A percentile compares a stretch with the other conserved stretches of the same genome.
Conservation (phyloP, 805 yeast species). For the Ogataea pini region DNA sequence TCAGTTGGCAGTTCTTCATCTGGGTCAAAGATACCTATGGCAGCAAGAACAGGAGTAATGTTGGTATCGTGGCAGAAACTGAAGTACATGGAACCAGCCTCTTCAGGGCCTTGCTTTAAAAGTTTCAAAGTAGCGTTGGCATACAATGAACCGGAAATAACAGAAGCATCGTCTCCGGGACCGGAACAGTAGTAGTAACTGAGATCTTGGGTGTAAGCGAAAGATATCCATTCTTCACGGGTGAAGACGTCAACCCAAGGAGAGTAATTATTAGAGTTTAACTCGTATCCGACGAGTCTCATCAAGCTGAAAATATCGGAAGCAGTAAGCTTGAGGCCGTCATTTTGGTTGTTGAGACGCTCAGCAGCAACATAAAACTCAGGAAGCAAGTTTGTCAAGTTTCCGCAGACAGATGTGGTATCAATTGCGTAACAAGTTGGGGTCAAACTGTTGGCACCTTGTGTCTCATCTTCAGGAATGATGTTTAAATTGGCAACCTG, state of each 20-base stretch:
- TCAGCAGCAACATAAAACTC: slow-evolving; percentile 48
- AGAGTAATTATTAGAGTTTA: slow-evolving; percentile 65
- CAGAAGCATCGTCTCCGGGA: slow-evolving; percentile 57
- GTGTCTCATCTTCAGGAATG: slow-evolving; percentile 44
- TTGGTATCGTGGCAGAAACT: slow-evolving; percentile 54
- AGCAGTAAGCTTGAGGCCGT: slow-evolving; percentile 49
- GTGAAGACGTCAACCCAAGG: slow-evolving; percentile 66
- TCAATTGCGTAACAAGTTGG: slow-evolving; percentile 31
- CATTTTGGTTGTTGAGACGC: slow-evolving; percentile 53
- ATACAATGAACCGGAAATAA: slow-evolving; percentile 57
- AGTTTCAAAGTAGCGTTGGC: slow-evolving; percentile 42
- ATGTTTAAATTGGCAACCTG: slow-evolving; percentile 39
- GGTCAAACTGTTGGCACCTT: slow-evolving; percentile 59
- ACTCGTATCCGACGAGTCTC: slow-evolving; percentile 67
- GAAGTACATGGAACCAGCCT: slow-evolving; percentile 10
- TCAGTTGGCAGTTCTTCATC: slow-evolving; percentile 40
- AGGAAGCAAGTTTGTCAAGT: slow-evolving; percentile 40
- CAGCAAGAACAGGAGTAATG: slow-evolving; percentile 48
- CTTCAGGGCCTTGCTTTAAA: slow-evolving; percentile 32
- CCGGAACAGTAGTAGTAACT: slow-evolving; percentile 58
- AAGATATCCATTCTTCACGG: slow-evolving; percentile 60
- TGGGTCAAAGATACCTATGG: slow-evolving; percentile 47
- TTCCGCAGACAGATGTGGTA: slow-evolving; percentile 31
- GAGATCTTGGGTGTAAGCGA: slow-evolving; percentile 58
- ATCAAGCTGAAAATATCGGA: slow-evolving; percentile 54